Evolutionary conservation across 83 land plant genomes (phyloP).

Genomic region (Thuja plicata): DNA sequence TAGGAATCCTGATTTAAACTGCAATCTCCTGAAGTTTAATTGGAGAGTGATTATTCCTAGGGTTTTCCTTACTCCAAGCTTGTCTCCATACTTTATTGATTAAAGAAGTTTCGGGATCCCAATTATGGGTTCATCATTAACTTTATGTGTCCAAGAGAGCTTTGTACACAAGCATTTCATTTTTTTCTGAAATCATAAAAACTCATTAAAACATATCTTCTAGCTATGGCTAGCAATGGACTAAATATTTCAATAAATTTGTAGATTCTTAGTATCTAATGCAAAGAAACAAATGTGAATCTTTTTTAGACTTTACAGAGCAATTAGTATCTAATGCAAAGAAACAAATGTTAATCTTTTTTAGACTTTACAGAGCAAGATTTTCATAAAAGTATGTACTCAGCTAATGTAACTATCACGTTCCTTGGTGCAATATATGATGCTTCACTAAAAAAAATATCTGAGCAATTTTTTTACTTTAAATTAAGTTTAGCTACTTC

Average conservation of each 20-base stretch:
- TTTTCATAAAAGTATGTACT: background rate
- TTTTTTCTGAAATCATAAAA: background rate
- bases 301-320: background rate
- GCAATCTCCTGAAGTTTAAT: too few relatives aligned
- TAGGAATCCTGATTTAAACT: too few relatives aligned
- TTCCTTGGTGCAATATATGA: background rate
- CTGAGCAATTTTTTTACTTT: background rate
- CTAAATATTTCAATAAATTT: too few relatives aligned
- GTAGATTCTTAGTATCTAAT: background rate
- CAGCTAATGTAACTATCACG: background rate
- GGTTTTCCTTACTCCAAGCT: too few relatives aligned
- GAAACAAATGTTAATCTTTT: background rate
- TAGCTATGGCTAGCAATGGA: background rate
- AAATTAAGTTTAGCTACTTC: background rate
- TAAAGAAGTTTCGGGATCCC: too few relatives aligned
- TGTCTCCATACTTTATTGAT: too few relatives aligned
- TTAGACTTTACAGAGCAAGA: background rate
- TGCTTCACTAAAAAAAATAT: background rate
- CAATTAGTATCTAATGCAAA: background rate
- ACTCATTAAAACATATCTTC: background rate
- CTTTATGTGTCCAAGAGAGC: too few relatives aligned
- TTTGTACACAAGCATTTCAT: too few relatives aligned
- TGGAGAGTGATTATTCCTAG: too few relatives aligned
- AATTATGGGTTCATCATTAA: too few relatives aligned
- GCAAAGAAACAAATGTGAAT: background rate